phyloP scores from a whole-genome alignment of 106 monocot genomes.

The Dendrobium catenatum region DNA sequence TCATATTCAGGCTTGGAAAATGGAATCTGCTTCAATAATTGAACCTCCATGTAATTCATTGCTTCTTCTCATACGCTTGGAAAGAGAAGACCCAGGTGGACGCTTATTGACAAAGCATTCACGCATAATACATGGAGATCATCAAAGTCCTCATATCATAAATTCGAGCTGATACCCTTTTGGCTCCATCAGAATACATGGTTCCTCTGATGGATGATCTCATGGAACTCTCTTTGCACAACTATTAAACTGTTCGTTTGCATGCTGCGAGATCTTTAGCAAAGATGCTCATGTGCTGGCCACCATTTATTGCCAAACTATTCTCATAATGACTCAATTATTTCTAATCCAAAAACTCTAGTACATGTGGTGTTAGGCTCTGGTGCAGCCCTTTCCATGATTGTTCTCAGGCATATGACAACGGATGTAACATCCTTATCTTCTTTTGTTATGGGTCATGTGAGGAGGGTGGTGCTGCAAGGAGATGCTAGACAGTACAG shows the following conservation, averaged over 20 bases:
- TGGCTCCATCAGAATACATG: slow-evolving; percentile 56
- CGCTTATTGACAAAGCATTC: slow-evolving; percentile 76
- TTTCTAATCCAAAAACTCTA: slow-evolving; percentile 62
- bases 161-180: slow-evolving; percentile 40
- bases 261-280: slow-evolving; percentile 62
- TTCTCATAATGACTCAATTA: slow-evolving; percentile 38
- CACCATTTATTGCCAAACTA: slow-evolving; percentile 56
- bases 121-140: slow-evolving; percentile 94
- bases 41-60: slow-evolving; percentile 92
- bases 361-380: slow-evolving; percentile 83
- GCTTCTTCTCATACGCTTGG: slow-evolving; percentile 48
- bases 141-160: slow-evolving; percentile 83
- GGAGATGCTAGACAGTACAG: too few relatives aligned
- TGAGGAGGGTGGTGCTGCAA: slow-evolving; percentile 40
- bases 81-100: slow-evolving; percentile 93
- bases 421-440: slow-evolving; percentile 62
- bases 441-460: slow-evolving; percentile 70
- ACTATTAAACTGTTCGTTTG: slow-evolving; percentile 82
- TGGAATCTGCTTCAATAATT: slow-evolving; percentile 78
- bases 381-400: slow-evolving; percentile 59
- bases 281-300: slow-evolving; percentile 77
- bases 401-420: slow-evolving; percentile 71
- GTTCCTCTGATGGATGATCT: slow-evolving; percentile 64
- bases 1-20: slow-evolving; percentile 76
- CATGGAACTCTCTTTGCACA: slow-evolving; percentile 77